phyloP scores from a whole-genome alignment of 306 rosid species.

The Notholithocarpus densiflorus region DNA sequence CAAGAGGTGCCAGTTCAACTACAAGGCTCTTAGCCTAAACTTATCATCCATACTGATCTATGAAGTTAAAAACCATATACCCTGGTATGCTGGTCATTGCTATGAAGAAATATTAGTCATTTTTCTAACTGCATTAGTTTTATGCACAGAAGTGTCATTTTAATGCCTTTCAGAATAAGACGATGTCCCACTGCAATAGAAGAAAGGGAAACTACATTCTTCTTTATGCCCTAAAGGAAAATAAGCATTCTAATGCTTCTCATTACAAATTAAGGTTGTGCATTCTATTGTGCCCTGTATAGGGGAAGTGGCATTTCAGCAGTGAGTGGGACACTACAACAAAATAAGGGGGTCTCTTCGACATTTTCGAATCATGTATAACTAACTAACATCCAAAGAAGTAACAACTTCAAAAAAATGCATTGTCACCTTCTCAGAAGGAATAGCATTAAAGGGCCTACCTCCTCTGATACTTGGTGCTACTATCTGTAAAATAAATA shows the following conservation, averaged over 20 bases:
- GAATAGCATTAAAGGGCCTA: constrained; percentile 25
- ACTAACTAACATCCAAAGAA: constrained; percentile 8
- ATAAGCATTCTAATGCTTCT: not conserved
- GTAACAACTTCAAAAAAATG: not conserved
- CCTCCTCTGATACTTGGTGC: constrained; percentile 72
- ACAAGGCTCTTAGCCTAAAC: no score
- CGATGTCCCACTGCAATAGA: not conserved
- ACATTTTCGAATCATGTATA: not conserved
- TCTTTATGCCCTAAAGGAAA: not conserved
- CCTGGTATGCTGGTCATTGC: not conserved
- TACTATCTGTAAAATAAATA: constrained; percentile 86
- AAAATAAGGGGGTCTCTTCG: not conserved
- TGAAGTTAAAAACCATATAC: not conserved
- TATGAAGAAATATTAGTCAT: not conserved
- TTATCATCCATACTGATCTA: not conserved
- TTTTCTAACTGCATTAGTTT: not conserved
- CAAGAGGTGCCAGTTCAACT: no score
- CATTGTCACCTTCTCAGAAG: not conserved
- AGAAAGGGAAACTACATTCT: not conserved
- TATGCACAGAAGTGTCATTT: not conserved
- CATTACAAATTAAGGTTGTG: not conserved
- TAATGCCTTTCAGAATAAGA: not conserved
- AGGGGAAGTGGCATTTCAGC: not conserved
- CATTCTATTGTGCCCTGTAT: not conserved
- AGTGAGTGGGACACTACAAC: not conserved